These are phyloP conservation scores for Cynanchum wilfordii DNA, from an alignment of 257 asterid species.

Conservation along the genomic window DNA sequence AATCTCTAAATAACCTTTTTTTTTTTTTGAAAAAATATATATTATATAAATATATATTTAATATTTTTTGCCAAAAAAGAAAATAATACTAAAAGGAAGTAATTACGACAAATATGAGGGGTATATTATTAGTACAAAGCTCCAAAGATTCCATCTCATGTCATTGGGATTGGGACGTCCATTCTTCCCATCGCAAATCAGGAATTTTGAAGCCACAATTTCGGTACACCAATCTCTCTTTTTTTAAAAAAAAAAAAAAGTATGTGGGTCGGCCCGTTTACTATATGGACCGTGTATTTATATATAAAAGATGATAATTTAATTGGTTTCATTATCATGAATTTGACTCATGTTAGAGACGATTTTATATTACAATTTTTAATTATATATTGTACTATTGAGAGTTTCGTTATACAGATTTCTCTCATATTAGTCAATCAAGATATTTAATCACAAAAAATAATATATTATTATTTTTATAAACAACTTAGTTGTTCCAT, in stretches of 20 bases:
- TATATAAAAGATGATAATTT: too few relatives aligned
- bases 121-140: neutral
- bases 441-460: too few relatives aligned
- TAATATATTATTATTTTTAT: too few relatives aligned
- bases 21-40: neutral
- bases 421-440: too few relatives aligned
- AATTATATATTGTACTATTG: too few relatives aligned
- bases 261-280: neutral
- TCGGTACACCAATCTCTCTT: neutral
- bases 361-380: too few relatives aligned
- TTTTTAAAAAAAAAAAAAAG: too few relatives aligned
- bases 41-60: too few relatives aligned
- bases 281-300: neutral
- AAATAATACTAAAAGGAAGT: neutral
- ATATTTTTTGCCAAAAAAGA: neutral
- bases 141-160: neutral
- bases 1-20: neutral
- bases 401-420: too few relatives aligned
- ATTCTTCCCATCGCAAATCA: neutral
- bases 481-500: too few relatives aligned
- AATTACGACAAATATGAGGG: neutral
- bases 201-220: neutral
- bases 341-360: too few relatives aligned
- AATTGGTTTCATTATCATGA: too few relatives aligned
- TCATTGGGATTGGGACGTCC: neutral